Base-by-base conservation (phyloP, 768 basidiomycete genomes). In the Crucibulum laeve region DNA sequence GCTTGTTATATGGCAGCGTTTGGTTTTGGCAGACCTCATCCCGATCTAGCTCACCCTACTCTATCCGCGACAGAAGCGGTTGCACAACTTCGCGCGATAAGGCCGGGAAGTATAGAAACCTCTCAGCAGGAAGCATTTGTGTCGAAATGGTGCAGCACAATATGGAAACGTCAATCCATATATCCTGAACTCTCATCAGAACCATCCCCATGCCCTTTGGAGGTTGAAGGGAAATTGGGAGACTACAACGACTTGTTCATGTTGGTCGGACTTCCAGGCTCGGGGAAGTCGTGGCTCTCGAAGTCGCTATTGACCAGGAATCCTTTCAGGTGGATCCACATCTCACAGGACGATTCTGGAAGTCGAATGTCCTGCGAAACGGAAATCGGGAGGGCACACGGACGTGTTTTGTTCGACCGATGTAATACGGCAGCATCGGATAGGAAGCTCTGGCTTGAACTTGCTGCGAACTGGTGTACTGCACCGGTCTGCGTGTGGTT, bases 241-340 rank as follows among this genome's bases (percentile, higher is more conserved):
- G 49, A 56, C 10, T 58, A 61, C 1, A 57, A 48, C 26, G 73
- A 80, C 44, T 56, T 83, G 5, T 63, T 79, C 52, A 44, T 82
- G 10, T 59, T 82, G n/a, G 77, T 81, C 4, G 80, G 81, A 5
- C 69, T 81, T 2, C 79, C 80, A 2, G 81, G 80, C 2, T 75
- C 79, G 0, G 80, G 80, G 18, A 82, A 82, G 55, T 74, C 78
- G 1, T 77, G 71, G 69, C 68, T 81, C 42, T 64, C 73, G 1
- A 64, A 65, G n/a, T 63, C 73, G 1, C 57, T 82, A 17, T 49
- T 73, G 0, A 66, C 69, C 2, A 65, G 80, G 11, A 63, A 76
- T 42, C 65, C 68, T 3, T 50, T 47, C 3, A 58, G 60, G 0
- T 80, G 75, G 76, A 61, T 53, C 5, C 56, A 62, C 28, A 70